Conservation (phyloP, 345 rosid genomes). For the Kandelia obovata region DNA sequence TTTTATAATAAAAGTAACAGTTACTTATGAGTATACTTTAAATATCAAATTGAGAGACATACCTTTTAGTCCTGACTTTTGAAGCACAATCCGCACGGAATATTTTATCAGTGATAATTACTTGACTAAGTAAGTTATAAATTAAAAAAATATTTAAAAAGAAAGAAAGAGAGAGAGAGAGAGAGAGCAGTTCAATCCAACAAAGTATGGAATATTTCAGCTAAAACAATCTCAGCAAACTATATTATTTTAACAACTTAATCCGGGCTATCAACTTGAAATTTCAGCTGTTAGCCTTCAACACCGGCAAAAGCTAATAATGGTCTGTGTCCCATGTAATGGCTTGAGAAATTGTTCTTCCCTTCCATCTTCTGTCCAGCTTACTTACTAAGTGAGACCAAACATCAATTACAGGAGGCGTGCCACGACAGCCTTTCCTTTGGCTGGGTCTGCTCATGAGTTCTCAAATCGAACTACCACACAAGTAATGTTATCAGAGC, state of each 20-base stretch:
- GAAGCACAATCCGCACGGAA: too few species aligned
- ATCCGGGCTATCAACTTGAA: constrained; percentile 4
- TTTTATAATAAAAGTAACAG: too few species aligned
- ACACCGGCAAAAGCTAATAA: not conserved
- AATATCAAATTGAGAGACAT: too few species aligned
- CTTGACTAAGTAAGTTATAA: too few species aligned
- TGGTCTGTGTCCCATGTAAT: not conserved
- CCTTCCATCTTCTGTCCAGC: not conserved
- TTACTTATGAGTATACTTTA: too few species aligned
- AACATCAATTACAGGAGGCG: not conserved
- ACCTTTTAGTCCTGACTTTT: too few species aligned
- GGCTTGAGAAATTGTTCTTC: not conserved
- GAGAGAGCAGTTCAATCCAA: too few species aligned
- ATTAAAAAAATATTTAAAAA: too few species aligned
- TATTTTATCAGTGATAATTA: too few species aligned
- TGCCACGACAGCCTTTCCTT: constrained; percentile 8
- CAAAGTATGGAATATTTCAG: too few species aligned
- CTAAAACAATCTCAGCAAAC: too few species aligned
- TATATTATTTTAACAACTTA: constrained; percentile 16
- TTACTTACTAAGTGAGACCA: not conserved
- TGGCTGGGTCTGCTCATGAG: constrained; percentile 9
- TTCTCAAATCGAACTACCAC: constrained; percentile 39
- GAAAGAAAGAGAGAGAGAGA: too few species aligned
- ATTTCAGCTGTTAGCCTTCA: constrained; percentile 8
- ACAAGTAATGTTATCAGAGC: constrained; percentile 54